Evolutionary conservation across 352 stramenopile genomes (phyloP).

Genomic region (Globisporangium apiculatum): DNA sequence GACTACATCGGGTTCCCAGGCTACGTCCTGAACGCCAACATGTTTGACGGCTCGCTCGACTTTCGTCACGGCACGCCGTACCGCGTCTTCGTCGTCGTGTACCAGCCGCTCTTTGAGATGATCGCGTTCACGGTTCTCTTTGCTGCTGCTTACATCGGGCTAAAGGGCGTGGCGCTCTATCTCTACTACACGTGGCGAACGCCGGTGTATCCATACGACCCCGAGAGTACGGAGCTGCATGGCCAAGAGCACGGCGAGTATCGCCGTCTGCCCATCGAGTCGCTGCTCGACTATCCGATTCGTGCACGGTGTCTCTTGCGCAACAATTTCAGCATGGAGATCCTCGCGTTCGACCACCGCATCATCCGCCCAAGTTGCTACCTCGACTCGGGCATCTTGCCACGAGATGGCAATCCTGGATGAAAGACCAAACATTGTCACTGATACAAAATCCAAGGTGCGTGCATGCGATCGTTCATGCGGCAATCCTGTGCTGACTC

Average conservation of each 20-base stretch:
- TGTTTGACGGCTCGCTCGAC: conserved; percentile 17
- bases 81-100: conserved; percentile 13
- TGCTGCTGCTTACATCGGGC: conserved; percentile 1
- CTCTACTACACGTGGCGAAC: background rate
- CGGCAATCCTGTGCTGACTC: background rate
- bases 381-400: conserved; percentile 9
- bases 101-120: conserved; percentile 13
- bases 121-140: conserved; percentile 6
- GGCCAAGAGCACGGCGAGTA: conserved; percentile 10
- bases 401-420: conserved; percentile 2
- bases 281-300: conserved; percentile 10
- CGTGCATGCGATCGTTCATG: background rate
- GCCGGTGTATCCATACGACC: background rate
- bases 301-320: conserved; percentile 8
- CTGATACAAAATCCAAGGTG: conserved; percentile 57
- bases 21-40: conserved; percentile 10
- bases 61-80: conserved; percentile 5
- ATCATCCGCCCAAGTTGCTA: conserved; percentile 10
- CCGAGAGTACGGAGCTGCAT: conserved; percentile 1
- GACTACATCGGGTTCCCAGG: conserved; percentile 15
- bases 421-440: background rate
- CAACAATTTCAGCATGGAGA: conserved; percentile 13
- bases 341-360: conserved; percentile 7
- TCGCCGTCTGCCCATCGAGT: conserved; percentile 9
- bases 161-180: conserved; percentile 2